Conservation (phyloP, 2,329 filamentous ascomycete genomes). For the Diaporthe australafricana region DNA sequence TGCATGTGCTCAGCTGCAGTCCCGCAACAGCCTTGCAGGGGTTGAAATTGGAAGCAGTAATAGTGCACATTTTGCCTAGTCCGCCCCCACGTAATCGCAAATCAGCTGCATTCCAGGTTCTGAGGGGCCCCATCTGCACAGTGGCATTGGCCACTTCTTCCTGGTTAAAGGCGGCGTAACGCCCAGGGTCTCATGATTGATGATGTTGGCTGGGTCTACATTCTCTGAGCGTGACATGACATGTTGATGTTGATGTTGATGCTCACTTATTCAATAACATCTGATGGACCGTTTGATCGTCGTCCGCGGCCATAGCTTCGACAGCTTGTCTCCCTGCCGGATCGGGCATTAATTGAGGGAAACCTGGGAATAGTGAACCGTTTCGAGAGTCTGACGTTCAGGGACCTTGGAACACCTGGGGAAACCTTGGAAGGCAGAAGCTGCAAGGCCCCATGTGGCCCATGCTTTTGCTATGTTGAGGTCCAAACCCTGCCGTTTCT, state of each 20-base stretch:
- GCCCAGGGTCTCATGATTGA: slow-evolving; percentile 15
- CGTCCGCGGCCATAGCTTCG: slow-evolving; percentile 8
- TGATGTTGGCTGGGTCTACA: slow-evolving; percentile 13
- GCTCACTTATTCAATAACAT: neutral
- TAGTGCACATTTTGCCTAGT: neutral
- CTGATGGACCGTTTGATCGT: slow-evolving; percentile 18
- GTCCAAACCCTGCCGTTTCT: slow-evolving; percentile 7
- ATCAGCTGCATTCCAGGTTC: slow-evolving; percentile 18
- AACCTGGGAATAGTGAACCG: slow-evolving; percentile 12
- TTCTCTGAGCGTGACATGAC: slow-evolving; percentile 11
- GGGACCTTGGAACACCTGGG: slow-evolving; percentile 1
- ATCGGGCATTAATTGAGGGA: slow-evolving; percentile 10
- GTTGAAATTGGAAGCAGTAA: slow-evolving; percentile 20
- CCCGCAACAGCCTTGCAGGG: slow-evolving; percentile 9
- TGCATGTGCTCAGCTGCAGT: neutral
- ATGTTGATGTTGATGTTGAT: slow-evolving; percentile 7
- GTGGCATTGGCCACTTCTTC: slow-evolving; percentile 7
- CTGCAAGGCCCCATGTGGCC: slow-evolving; percentile 5
- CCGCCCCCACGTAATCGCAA: slow-evolving; percentile 15
- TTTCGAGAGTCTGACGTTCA: neutral
- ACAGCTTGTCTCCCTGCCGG: slow-evolving; percentile 22
- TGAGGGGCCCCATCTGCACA: neutral
- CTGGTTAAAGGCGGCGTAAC: neutral
- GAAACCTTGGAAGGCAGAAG: slow-evolving; percentile 5
- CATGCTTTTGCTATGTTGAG: slow-evolving; percentile 3